Evolutionary conservation across 2,329 filamentous ascomycete genomes (phyloP), one percentile per base, ranked within the genome.

Genomic region (Cadophora gregata): DNA sequence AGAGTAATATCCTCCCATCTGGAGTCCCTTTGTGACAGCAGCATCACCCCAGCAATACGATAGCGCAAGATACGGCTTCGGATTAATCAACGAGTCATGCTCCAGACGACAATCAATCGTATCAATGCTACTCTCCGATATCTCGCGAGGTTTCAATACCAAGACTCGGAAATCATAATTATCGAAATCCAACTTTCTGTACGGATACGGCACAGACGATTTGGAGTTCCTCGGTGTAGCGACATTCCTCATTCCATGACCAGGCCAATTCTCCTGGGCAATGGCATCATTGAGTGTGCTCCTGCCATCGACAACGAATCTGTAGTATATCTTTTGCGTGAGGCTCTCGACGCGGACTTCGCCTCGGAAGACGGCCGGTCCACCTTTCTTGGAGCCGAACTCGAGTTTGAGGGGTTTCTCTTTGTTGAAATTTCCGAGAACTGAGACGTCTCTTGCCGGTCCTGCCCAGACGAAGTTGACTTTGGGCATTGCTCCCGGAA

Each of bases 151-250:
- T 9, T 19, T 27, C 33, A 59, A 1, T 5, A 59, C 33, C 21
- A 59, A 16, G 1, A 59, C 21, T 21, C 33, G n/a, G 12, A 42
- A 45, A 42, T 59, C 33, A n/a, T 59, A 45, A 27, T 42, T 42
- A 27, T 59, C 56, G 24, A 59, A 59, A 9, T 59, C 56, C 10
- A 59, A 25, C 21, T 59, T 59, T 16, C 56, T 14, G 21, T 59
- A 59, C 9, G 56, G 56, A 59, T 42, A 59, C 5, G 33, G 56
- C 4, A 8, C 1, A 6, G 33, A 1, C 14, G 21, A 2, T 25
- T 25, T 42, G 6, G 56, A 42, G 24, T 4, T 45, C 1, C 27
- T 12, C 16, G 56, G 56, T 19, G 16, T 45, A 9, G 38, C 21
- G 9, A 59, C 56, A 12, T 59, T 59, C 14, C 36, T 42, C 21